A percentile compares a stretch with the other conserved stretches of the same genome.
Conservation (phyloP, 1,284 basidiomycete genomes). For the Trichosporon asahii region DNA sequence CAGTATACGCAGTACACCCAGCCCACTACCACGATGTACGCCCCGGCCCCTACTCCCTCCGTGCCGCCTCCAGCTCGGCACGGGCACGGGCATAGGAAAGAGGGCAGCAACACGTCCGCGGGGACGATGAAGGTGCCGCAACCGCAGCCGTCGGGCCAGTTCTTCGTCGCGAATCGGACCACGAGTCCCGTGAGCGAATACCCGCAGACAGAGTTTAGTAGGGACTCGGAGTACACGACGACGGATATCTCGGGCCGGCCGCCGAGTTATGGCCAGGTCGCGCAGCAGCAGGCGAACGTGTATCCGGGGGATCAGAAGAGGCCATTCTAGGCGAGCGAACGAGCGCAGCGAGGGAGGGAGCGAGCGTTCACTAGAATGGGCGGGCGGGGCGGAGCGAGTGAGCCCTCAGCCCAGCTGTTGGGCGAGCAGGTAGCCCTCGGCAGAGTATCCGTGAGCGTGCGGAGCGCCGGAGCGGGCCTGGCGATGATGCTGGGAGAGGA, state of each 20-base stretch:
- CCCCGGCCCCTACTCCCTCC: not conserved
- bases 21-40: constrained; percentile 9
- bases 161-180: constrained; percentile 6
- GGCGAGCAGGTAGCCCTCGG: too few species aligned
- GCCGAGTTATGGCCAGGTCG: constrained; percentile 18
- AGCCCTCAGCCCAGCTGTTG: too few species aligned
- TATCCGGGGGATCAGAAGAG: not conserved
- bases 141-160: constrained; percentile 19
- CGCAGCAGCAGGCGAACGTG: not conserved
- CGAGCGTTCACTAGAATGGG: too few species aligned
- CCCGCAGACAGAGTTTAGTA: not conserved
- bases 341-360: not conserved
- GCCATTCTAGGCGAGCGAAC: not conserved
- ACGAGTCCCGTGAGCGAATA: constrained; percentile 14
- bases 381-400: too few species aligned
- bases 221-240: not conserved
- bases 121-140: constrained; percentile 17
- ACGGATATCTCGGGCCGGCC: constrained; percentile 10
- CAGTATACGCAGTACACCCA: constrained; percentile 3
- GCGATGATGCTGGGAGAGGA: too few species aligned
- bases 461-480: too few species aligned
- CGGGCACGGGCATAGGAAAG: not conserved
- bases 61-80: not conserved
- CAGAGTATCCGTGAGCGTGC: too few species aligned
- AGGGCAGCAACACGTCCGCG: not conserved